Evolutionary conservation across 2,329 filamentous ascomycete genomes (phyloP).

Genomic region (Sporothrix brasiliensis): DNA sequence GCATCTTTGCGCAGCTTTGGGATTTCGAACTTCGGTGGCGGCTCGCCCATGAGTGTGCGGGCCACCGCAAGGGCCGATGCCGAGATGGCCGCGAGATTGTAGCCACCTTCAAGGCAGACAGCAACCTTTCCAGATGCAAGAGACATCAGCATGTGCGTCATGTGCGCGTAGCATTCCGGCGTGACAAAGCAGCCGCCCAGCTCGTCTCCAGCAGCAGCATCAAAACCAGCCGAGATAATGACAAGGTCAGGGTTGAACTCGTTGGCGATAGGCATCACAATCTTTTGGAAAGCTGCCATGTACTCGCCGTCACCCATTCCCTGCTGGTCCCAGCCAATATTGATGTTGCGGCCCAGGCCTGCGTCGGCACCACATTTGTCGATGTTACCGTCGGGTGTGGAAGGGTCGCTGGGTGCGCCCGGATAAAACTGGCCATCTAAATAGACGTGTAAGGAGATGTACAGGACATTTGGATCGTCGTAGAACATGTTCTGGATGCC

Average conservation of each 20-base stretch:
- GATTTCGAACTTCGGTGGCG: slow-evolving; percentile 66
- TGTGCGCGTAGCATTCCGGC: slow-evolving; percentile 89
- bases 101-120: slow-evolving; percentile 93
- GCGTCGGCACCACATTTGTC: slow-evolving; percentile 60
- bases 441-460: slow-evolving; percentile 93
- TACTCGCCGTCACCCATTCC: slow-evolving; percentile 97
- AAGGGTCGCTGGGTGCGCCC: slow-evolving; percentile 59
- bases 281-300: slow-evolving; percentile 90
- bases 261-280: slow-evolving; percentile 92
- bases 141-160: slow-evolving; percentile 99
- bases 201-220: slow-evolving; percentile 90
- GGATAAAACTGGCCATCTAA: slow-evolving; percentile 85
- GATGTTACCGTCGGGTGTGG: slow-evolving; percentile 63
- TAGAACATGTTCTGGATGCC: slow-evolving; percentile 97
- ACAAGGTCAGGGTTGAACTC: slow-evolving; percentile 95
- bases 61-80: slow-evolving; percentile 90
- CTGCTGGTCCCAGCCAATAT: slow-evolving; percentile 68
- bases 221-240: slow-evolving; percentile 93
- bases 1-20: slow-evolving; percentile 62
- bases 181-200: slow-evolving; percentile 91
- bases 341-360: slow-evolving; percentile 65
- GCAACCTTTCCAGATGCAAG: slow-evolving; percentile 86
- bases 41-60: slow-evolving; percentile 91
- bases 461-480: slow-evolving; percentile 88
- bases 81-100: slow-evolving; percentile 91